Base-by-base conservation (phyloP, 352 stramenopile genomes). In the Phytophthora idaei region DNA sequence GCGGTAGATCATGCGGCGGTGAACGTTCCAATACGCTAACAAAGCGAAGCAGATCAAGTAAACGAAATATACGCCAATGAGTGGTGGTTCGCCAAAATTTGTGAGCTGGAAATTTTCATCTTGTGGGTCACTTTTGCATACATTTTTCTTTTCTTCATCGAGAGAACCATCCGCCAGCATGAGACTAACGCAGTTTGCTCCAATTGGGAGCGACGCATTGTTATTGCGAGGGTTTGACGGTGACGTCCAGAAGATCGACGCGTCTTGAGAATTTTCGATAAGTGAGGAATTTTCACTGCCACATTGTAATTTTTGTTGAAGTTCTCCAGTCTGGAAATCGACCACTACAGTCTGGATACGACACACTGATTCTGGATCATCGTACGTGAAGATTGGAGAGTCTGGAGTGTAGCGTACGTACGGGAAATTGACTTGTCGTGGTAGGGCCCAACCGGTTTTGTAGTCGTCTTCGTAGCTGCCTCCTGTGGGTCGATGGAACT, bases 191-290 rank as follows among this genome's bases (percentile, higher is more conserved):
- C 75, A 86, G 6, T 63, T 32, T 0, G 75, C 77, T 49, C 74
- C 76, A 17, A 83, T 49, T 4, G 77, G 77, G 42, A 86, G 83
- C 5, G 66, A 82, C 39, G 75, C 75, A 45, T 86, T 86, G 60
- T 83, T 83, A 56, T 86, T 86, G 14, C 65, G 66, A 10, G 64
- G 57, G 31, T 84, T 84, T 27, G 67, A 69, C 5, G 58, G 66
- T 3, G 63, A 86, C 17, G 75, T 84, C 76, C 75, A 84, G 52
- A 79, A 87, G 21, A 84, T 64, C 0, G 54, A 67, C 4, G 63
- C 25, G 14, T 83, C 68, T 21, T 53, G 71, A 0, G 74, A 78
- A 42, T 79, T 42, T 17, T 72, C 50, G 1, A 25, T 39, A 44
- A 79, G 54, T 9, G 74, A 76, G 28, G 64, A 29, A 53, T 81